phyloP scores from a whole-genome alignment of 805 yeast species.

The Suhomyces sp. region DNA sequence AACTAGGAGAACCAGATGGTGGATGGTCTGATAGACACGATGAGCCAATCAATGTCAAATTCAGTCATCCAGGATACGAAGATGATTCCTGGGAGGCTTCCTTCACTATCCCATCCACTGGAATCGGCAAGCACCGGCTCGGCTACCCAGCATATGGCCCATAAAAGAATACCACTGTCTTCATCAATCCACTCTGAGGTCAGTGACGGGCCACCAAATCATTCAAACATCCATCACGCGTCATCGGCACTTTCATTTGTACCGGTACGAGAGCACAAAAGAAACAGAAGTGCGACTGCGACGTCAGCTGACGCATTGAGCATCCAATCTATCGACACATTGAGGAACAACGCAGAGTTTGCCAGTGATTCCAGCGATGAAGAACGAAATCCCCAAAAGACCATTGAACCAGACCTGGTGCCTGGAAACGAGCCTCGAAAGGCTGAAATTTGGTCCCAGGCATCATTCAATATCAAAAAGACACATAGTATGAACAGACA shows the following conservation, averaged over 20 bases:
- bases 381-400: background rate
- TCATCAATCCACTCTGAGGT: background rate
- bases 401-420: background rate
- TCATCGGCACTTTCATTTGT: background rate
- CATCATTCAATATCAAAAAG: background rate
- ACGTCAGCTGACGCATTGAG: slow-evolving; percentile 11
- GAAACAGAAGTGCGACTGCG: slow-evolving; percentile 9
- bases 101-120: background rate
- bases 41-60: background rate
- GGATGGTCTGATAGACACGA: background rate
- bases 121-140: background rate
- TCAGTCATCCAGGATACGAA: background rate
- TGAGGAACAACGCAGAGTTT: slow-evolving; percentile 1
- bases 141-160: background rate
- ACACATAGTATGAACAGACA: slow-evolving; percentile 1
- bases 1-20: background rate
- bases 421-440: background rate
- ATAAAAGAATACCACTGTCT: background rate
- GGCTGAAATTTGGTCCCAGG: background rate
- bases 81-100: background rate
- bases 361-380: background rate
- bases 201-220: background rate
- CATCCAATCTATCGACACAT: slow-evolving; percentile 9
- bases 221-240: background rate
- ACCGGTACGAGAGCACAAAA: background rate